Base-by-base conservation (phyloP, 2,329 filamentous ascomycete genomes). In the Ophiocordyceps australis region DNA sequence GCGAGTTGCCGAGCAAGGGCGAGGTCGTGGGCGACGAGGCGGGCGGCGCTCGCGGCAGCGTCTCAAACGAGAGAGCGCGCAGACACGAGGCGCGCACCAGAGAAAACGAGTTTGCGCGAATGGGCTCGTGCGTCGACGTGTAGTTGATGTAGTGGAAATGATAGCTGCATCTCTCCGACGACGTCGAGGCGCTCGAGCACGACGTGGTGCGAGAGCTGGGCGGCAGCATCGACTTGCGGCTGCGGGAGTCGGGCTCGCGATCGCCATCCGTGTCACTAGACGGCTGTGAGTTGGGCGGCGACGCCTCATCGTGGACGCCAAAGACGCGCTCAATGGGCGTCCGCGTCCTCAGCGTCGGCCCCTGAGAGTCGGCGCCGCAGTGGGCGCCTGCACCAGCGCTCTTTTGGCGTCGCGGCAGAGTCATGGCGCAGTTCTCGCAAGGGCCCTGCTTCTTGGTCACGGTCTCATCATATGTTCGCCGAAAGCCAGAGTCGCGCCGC, bases 391-490 rank as follows among this genome's bases (percentile, higher is more conserved):
- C 39, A 5, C 38, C 34, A 12, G 35, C 37, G 9, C 37, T 37
- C n/a, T 43, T 34, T 24, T 49, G 48, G 17, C 43, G 39, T 11
- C 38, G 41, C 0, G 72, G 72, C 7, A 77, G 47, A 1, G 70
- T 76, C 38, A 77, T 59, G 30, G 71, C 70, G 42, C 72, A 77
- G 45, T 75, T 77, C 33, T 74, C 66, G 42, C 72, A 77, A 14
- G 71, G 70, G 7, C 62, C 65, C 27, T 70, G 66, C 30, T 65
- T 62, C 43, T 63, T 67, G 22, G 65, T 72, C 15, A 70, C 68
- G n/a, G 63, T 64, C 32, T 74, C 68, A 36, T 74, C 68, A 35
- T 74, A 74, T 1, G 69, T 74, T 38, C 62, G 60, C 30, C 59
- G 57, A 36, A 73, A 74, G 41, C 61, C 65, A 14, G 66, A 67